Conservation (phyloP, 768 basidiomycete species). For the Krasilnikovozyma curviuscula region DNA sequence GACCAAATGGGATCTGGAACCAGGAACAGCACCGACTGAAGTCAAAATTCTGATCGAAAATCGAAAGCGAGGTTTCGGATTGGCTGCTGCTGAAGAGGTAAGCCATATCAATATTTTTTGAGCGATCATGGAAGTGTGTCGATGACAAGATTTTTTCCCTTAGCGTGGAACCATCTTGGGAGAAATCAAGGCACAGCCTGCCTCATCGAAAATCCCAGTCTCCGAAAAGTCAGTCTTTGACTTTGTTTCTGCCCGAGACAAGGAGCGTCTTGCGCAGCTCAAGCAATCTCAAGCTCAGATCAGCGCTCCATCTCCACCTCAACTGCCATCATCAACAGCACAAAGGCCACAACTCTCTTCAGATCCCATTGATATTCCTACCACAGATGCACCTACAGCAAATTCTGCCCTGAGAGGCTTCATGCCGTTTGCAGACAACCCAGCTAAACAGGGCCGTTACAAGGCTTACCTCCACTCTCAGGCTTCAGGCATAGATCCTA, state of each 20-base stretch:
- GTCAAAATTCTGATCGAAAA: no score
- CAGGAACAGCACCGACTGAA: conserved; percentile 13
- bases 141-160: no score
- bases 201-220: no score
- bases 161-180: no score
- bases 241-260: conserved; percentile 77
- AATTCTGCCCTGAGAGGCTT: conserved; percentile 74
- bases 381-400: conserved; percentile 56
- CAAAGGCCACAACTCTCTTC: not conserved
- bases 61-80: no score
- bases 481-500: conserved; percentile 29
- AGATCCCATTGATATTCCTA: conserved; percentile 37
- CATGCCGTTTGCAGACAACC: conserved; percentile 54
- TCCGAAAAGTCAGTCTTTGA: conserved; percentile 63
- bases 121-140: no score
- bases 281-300: not conserved
- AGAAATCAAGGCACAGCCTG: no score
- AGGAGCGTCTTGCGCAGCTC: conserved; percentile 47
- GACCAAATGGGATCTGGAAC: conserved; percentile 21
- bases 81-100: conserved; percentile 63
- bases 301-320: conserved; percentile 9
- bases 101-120: conserved; percentile 17
- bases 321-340: not conserved
- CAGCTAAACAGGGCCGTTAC: conserved; percentile 67
- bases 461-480: conserved; percentile 60